phyloP scores from a whole-genome alignment of 2,329 filamentous ascomycete genomes.

The Colletotrichum orbiculare region DNA sequence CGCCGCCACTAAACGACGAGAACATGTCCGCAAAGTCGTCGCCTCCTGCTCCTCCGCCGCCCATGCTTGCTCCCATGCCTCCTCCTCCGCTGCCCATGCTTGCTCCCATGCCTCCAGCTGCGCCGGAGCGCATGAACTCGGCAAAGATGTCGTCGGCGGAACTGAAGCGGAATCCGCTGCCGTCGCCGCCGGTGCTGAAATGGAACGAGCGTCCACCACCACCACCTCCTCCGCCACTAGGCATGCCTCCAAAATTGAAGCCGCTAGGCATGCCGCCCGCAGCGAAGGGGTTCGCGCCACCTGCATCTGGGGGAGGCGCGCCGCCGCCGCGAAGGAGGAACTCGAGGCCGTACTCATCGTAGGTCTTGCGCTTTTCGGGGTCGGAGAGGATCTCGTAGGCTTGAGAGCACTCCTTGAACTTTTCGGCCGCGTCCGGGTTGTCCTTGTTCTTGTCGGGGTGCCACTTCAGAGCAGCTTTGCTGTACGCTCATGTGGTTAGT shows the following conservation, averaged over 20 bases:
- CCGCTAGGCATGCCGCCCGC: slow-evolving; percentile 64
- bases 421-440: slow-evolving; percentile 85
- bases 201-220: slow-evolving; percentile 69
- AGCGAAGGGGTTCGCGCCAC: slow-evolving; percentile 70
- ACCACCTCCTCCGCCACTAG: slow-evolving; percentile 53
- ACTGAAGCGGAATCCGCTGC: slow-evolving; percentile 83
- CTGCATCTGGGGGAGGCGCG: slow-evolving; percentile 70
- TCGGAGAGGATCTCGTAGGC: slow-evolving; percentile 98
- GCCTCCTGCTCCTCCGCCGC: slow-evolving; percentile 50
- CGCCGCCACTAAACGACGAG: slow-evolving; percentile 58
- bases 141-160: slow-evolving; percentile 87
- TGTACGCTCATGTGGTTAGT: slow-evolving; percentile 55
- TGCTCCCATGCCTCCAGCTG: slow-evolving; percentile 57
- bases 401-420: slow-evolving; percentile 98
- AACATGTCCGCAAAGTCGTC: slow-evolving; percentile 68
- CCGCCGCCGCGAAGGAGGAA: slow-evolving; percentile 86
- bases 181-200: slow-evolving; percentile 67
- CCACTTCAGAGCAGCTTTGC: slow-evolving; percentile 89
- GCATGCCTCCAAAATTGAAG: slow-evolving; percentile 61
- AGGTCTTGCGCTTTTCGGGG: slow-evolving; percentile 94
- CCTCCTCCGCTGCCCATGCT: too few relatives aligned
- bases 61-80: slow-evolving; percentile 18
- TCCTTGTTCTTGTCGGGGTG: slow-evolving; percentile 99
- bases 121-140: slow-evolving; percentile 77
- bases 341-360: slow-evolving; percentile 94